phyloP scores from a whole-genome alignment of 768 basidiomycete species.

The Zangia roseola region DNA sequence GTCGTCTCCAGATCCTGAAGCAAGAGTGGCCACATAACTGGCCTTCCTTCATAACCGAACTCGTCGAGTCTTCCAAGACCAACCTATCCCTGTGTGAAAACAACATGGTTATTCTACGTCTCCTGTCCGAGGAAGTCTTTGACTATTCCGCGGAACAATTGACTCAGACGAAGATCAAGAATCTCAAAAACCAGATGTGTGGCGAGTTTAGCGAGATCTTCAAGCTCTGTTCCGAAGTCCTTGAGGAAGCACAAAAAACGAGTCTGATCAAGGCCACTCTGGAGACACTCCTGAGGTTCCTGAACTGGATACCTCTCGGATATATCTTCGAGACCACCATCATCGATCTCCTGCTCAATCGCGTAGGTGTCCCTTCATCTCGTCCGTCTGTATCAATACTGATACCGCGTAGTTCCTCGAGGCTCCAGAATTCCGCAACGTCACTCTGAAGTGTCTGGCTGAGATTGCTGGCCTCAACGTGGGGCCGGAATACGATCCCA shows the following conservation, averaged over 20 bases:
- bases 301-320: constrained; percentile 99
- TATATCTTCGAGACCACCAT: constrained; percentile 99
- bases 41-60: constrained; percentile 96
- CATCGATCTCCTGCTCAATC: constrained; percentile 87
- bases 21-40: constrained; percentile 99
- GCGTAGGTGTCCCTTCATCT: constrained; percentile 54
- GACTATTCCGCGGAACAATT: constrained; percentile 98
- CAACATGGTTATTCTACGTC: constrained; percentile 97
- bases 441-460: constrained; percentile 93
- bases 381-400: constrained; percentile 10
- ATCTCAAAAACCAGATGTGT: constrained; percentile 97
- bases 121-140: constrained; percentile 98
- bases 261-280: constrained; percentile 92
- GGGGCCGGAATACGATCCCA: constrained; percentile 94
- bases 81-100: constrained; percentile 97
- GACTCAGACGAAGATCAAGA: constrained; percentile 97
- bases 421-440: constrained; percentile 93
- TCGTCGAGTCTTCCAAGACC: constrained; percentile 95
- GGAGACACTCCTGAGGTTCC: constrained; percentile 91
- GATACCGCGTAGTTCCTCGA: constrained; percentile 76
- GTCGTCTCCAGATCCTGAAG: constrained; percentile 76
- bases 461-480: constrained; percentile 95
- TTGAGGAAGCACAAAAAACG: constrained; percentile 96
- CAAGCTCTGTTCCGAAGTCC: constrained; percentile 93
- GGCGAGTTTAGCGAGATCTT: constrained; percentile 97